Evolutionary conservation across 148 eudicot species (phyloP).

Genomic region (Camellia granthamiana): DNA sequence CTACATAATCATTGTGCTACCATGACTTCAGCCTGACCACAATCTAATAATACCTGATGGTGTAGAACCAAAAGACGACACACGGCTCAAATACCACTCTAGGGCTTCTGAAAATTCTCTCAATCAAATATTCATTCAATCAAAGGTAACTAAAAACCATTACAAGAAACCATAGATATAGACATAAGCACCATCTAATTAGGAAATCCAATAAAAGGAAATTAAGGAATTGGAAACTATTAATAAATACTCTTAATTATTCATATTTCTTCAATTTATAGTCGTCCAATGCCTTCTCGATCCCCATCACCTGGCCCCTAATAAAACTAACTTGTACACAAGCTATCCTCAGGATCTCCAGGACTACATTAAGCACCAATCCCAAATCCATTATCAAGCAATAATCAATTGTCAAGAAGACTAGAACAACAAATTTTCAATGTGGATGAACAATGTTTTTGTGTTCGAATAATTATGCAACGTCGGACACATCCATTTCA

Average conservation of each 20-base stretch:
- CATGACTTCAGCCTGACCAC: background rate
- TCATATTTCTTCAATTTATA: too few relatives aligned
- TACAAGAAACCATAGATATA: too few relatives aligned
- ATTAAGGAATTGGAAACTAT: too few relatives aligned
- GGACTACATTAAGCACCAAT: background rate
- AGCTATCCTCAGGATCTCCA: constrained; percentile 5
- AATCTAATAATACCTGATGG: background rate
- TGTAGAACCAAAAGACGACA: background rate
- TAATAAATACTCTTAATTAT: too few relatives aligned
- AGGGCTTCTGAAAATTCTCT: too few relatives aligned
- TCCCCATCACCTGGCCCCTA: too few relatives aligned
- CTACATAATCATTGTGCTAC: background rate
- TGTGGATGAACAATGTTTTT: background rate
- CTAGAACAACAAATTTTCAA: background rate
- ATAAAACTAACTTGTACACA: background rate
- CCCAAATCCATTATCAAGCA: background rate
- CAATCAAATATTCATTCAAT: too few relatives aligned
- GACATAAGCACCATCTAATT: too few relatives aligned
- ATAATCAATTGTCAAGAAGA: constrained; percentile 1
- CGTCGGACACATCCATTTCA: background rate
- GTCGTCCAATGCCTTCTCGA: too few relatives aligned
- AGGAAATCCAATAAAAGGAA: too few relatives aligned
- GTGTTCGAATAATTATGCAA: background rate
- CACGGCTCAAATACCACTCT: too few relatives aligned
- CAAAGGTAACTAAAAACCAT: too few relatives aligned